Evolutionary conservation across 208 protist species (phyloP).

Genomic region (Phytomonas francai): DNA sequence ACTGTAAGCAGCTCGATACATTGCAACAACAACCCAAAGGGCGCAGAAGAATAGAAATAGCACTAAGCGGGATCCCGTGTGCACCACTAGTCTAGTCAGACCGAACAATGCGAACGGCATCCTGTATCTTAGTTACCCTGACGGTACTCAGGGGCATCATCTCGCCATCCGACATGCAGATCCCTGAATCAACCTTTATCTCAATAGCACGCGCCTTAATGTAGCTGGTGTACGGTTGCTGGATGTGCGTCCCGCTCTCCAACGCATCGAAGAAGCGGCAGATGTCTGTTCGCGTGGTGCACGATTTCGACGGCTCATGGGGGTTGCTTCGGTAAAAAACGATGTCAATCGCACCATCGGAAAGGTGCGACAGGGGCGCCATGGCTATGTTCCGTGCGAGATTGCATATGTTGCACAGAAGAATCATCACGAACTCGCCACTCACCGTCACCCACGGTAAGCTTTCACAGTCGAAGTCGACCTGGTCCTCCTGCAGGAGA

Average conservation of each 20-base stretch:
- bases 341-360: constrained; percentile 74
- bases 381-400: constrained; percentile 72
- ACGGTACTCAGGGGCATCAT: constrained; percentile 67
- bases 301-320: constrained; percentile 19
- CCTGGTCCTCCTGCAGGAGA: constrained; percentile 32
- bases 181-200: constrained; percentile 58
- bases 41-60: not conserved
- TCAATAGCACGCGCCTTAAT: constrained; percentile 74
- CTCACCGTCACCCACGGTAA: constrained; percentile 75
- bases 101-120: constrained; percentile 49
- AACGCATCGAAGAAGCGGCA: constrained; percentile 57
- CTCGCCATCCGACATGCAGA: constrained; percentile 81
- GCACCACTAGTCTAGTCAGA: constrained; percentile 12
- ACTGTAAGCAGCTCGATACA: not conserved
- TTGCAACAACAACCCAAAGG: not conserved
- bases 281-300: constrained; percentile 47
- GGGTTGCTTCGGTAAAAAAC: constrained; percentile 35
- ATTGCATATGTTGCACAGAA: constrained; percentile 65
- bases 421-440: constrained; percentile 47
- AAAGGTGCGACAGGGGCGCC: constrained; percentile 64
- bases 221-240: constrained; percentile 61
- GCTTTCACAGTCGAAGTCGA: constrained; percentile 57
- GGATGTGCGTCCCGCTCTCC: constrained; percentile 55
- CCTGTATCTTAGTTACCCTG: constrained; percentile 50
- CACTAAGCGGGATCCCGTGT: not conserved